Evolutionary conservation across 163 green algal genomes (phyloP).

Genomic region (Chlamydomonas reinhardtii): DNA sequence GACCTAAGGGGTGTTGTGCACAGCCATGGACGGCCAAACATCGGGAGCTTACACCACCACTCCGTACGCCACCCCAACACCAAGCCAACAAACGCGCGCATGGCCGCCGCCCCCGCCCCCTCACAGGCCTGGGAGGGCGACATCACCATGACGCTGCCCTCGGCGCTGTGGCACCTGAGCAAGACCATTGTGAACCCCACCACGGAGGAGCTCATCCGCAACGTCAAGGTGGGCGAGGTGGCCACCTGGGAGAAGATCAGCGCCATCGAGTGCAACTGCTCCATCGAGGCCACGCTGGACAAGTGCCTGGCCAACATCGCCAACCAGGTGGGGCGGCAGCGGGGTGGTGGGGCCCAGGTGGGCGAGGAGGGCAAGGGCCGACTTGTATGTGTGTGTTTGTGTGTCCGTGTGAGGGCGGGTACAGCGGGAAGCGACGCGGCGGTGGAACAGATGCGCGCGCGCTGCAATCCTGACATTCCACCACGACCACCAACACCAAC

Average conservation of each 20-base stretch:
- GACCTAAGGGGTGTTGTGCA: too few species aligned
- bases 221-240: conserved; percentile 82
- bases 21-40: too few species aligned
- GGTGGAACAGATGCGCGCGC: too few species aligned
- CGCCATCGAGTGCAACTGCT: conserved; percentile 93
- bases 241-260: conserved; percentile 88
- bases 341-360: not conserved
- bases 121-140: conserved; percentile 98
- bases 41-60: too few species aligned
- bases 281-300: conserved; percentile 92
- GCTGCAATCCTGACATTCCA: too few species aligned
- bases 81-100: too few species aligned
- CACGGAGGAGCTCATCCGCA: conserved; percentile 73
- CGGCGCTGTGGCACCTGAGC: conserved; percentile 74
- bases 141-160: conserved; percentile 95
- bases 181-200: conserved; percentile 94
- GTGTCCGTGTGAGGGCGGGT: too few species aligned
- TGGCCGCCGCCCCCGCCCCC: too few species aligned
- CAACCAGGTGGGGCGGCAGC: conserved; percentile 45
- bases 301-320: conserved; percentile 79
- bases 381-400: not conserved
- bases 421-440: too few species aligned
- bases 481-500: too few species aligned
- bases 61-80: too few species aligned
- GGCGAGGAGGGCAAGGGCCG: not conserved